Base-by-base conservation (phyloP, 2,329 filamentous ascomycete genomes). In the Nemania sp. region DNA sequence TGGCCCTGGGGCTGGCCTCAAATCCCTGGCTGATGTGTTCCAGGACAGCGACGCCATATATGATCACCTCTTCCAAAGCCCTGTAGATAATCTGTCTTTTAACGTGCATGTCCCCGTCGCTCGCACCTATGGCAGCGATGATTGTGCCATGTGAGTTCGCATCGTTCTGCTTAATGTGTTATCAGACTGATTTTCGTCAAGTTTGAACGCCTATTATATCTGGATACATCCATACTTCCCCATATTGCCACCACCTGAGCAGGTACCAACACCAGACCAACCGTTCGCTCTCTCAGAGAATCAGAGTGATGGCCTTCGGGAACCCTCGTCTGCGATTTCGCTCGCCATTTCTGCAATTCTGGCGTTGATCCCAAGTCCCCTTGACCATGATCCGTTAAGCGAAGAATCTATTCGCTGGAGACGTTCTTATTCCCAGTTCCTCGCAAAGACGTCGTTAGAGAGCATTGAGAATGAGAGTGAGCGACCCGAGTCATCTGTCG, bases 211-310 rank as follows among this genome's bases (percentile, higher is more conserved):
- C 3, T 83, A 83, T 67, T 83, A 83, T 62, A 75, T 79, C 57
- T 83, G 78, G 74, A 79, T 83, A 57, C 81, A 83, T 60, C 76
- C 79, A 0, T 83, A 76, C 59, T 78, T 83, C 17, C 80, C 81
- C 3, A 80, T 83, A 37, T 68, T 83, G 2, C 81, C 80, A 12
- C 73, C 80, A 2, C 79, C 80, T 5, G 70, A 71, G 18, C 61
- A 62, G 29, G 61, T 68, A 29, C 70, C 76, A 12, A 63, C 72
- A 34, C 61, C 65, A 10, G 77, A 75, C 59, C 71, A 76, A 54
- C 69, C 74, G 5, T 60, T 72, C 0, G 67, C 74, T 4, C 65
- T 76, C 5, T 65, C 74, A 12, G 76, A 79, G 57, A 74, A 70
- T 49, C 69, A 77, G 53, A 72, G 72, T 5, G 73, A 74, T 13